These are phyloP conservation scores for Cichorium intybus DNA, from an alignment of 140 eudicot genomes.

Conservation along the genomic window DNA sequence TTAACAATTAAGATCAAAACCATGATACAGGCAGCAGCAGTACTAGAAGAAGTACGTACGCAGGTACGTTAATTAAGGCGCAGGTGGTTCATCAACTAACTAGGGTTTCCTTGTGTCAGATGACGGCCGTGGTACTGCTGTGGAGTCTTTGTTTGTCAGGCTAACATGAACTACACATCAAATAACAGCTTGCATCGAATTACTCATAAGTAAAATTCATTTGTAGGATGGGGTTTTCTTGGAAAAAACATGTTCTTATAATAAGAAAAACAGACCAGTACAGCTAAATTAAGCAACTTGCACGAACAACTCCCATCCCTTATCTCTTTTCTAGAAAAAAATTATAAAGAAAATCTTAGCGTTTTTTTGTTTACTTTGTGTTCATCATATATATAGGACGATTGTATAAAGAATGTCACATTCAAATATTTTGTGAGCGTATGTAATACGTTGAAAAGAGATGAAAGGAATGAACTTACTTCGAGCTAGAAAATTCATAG, in stretches of 20 bases:
- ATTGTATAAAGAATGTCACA: background rate
- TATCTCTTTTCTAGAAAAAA: background rate
- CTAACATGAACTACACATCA: constrained; percentile 2
- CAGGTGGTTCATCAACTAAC: background rate
- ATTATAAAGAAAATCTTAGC: too few relatives aligned
- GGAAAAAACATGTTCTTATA: background rate
- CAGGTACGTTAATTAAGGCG: background rate
- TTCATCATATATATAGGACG: too few relatives aligned
- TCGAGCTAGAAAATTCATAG: constrained; percentile 51
- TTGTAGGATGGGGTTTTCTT: background rate
- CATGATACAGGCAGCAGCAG: background rate
- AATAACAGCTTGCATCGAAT: background rate
- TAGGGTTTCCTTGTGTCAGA: constrained; percentile 12
- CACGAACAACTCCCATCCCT: background rate
- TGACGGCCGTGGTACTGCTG: background rate
- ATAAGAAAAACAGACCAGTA: background rate
- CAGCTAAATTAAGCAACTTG: background rate
- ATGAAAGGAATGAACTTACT: constrained; percentile 23
- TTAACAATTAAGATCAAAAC: background rate
- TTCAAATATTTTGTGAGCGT: too few relatives aligned
- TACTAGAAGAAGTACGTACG: background rate
- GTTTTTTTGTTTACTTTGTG: too few relatives aligned
- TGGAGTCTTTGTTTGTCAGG: background rate
- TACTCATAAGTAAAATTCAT: background rate
- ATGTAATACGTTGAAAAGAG: background rate